A percentile compares a stretch with the other conserved stretches of the same genome.
Evolutionary conservation across 2,329 filamentous ascomycete species (phyloP).

Genomic region (Blumeria graminis): DNA sequence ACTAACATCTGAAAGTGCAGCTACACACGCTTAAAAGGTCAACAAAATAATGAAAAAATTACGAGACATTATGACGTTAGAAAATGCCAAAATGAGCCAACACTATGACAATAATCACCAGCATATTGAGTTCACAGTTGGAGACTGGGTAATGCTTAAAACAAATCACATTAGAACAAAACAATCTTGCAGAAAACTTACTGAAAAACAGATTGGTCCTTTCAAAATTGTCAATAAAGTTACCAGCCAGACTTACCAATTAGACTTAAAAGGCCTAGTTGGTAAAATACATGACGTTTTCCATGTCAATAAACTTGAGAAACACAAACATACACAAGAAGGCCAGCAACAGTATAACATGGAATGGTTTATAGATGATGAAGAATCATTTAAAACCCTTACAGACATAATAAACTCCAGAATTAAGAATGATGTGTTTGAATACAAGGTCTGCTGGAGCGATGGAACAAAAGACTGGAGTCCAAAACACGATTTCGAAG

Average conservation of each 20-base stretch:
- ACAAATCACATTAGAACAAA: neutral
- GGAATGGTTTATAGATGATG: neutral
- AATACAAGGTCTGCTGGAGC: neutral
- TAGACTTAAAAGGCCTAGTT: neutral
- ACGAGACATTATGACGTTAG: neutral
- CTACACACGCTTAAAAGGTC: neutral
- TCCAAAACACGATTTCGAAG: neutral
- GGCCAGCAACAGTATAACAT: neutral
- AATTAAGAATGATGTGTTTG: neutral
- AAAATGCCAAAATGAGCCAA: neutral
- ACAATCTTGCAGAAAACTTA: neutral
- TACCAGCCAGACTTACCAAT: neutral
- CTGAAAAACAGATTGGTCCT: constrained; percentile 1
- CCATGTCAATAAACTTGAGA: neutral
- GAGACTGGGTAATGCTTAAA: constrained; percentile 1
- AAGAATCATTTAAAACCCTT: neutral
- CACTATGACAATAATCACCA: neutral
- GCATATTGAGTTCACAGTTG: neutral
- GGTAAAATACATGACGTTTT: neutral
- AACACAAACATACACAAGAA: neutral
- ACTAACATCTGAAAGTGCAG: neutral
- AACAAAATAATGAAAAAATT: neutral
- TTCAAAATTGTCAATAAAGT: neutral
- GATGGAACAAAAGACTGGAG: neutral
- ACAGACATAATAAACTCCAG: neutral